Base-by-base conservation (phyloP, 768 basidiomycete genomes). In the Pleurotus ostreatus region DNA sequence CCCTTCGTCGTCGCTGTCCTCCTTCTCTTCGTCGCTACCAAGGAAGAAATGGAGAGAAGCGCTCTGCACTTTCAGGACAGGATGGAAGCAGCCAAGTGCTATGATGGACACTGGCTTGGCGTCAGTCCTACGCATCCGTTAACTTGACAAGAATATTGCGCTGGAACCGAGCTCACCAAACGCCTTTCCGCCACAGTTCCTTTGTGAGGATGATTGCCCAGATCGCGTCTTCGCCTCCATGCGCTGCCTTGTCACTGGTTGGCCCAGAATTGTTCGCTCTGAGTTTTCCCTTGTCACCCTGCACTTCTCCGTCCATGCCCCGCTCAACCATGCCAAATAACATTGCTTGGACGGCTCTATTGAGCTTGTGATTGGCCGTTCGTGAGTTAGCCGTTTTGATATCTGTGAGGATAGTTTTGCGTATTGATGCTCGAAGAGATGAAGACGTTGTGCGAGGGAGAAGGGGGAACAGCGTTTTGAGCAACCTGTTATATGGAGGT, bases 11-110 rank as follows among this genome's bases (percentile, higher is more conserved):
- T 87, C 86, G 44, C 83, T 86, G 57, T 88, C 85, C 40, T 84
- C 85, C 54, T 80, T 79, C 16, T 86, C 85, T 18, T 92, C 85
- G 43, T 92, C 92, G 55, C 80, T 84, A 4, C 92, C 92, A n/a
- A 99, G 82, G 78, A 98, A 99, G 75, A 98, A 99, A 72, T 98
- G 94, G 13, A 95, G 72, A 1, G 94, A 92, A 2, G 94, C 94
- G 58, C 85, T 92, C 68, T 98, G 95, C 0, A 98, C 97, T 71
- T 98, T 98, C 53, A 86, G 78, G 40, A 88, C 82, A 20, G 97
- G 94, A 68, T 99, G 96, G 67, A 94, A 91, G 69, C 94, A 96
- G 5, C 92, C 96, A 40, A 92, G 77, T 0, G 92, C 84, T 61
- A 96, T 80, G 66, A 99, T 95, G 5, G 95, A 85, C 12, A 98